Conservation (phyloP, 192 early-diverging fungal genomes). For the Gamsiella multidivaricata region DNA sequence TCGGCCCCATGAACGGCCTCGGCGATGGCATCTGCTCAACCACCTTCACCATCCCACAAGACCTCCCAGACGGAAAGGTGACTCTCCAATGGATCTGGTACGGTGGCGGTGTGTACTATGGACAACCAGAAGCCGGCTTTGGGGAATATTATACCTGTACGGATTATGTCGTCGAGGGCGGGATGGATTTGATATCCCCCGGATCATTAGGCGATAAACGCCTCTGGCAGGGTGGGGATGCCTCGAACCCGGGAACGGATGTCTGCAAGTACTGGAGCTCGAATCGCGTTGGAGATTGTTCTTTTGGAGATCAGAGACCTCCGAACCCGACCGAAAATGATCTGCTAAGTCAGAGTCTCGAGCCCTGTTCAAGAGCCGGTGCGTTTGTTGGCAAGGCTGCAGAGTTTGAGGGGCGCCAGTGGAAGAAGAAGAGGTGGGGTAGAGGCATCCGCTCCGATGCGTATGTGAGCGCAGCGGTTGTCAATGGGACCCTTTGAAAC, state of each 20-base stretch:
- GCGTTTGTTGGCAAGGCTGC: slow-evolving; percentile 55
- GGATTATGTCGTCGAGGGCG: slow-evolving; percentile 65
- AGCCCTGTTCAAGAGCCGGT: slow-evolving; percentile 63
- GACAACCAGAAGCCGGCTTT: slow-evolving; percentile 63
- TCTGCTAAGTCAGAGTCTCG: slow-evolving; percentile 66
- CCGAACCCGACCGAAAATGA: slow-evolving; percentile 57
- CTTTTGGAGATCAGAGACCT: slow-evolving; percentile 62
- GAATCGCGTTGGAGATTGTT: slow-evolving; percentile 69
- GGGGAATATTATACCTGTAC: slow-evolving; percentile 70
- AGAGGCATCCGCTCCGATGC: slow-evolving; percentile 30
- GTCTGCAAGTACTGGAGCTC: slow-evolving; percentile 75
- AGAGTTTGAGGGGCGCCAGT: slow-evolving; percentile 52
- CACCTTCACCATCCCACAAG: slow-evolving; percentile 59
- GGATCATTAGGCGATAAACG: slow-evolving; percentile 34
- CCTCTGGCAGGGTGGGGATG: slow-evolving; percentile 63
- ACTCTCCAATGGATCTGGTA: slow-evolving; percentile 76
- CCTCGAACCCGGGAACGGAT: slow-evolving; percentile 61
- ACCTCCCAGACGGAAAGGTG: slow-evolving; percentile 63
- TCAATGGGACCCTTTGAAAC: background rate
- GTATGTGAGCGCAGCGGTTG: slow-evolving; percentile 5
- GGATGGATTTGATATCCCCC: slow-evolving; percentile 26
- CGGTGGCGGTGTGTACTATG: slow-evolving; percentile 71
- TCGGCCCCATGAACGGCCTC: slow-evolving; percentile 65
- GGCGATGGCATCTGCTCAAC: slow-evolving; percentile 64
- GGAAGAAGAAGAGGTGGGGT: slow-evolving; percentile 25